Base-by-base conservation (phyloP, 2,329 filamentous ascomycete genomes). In the Endoconidiophora laricicola region DNA sequence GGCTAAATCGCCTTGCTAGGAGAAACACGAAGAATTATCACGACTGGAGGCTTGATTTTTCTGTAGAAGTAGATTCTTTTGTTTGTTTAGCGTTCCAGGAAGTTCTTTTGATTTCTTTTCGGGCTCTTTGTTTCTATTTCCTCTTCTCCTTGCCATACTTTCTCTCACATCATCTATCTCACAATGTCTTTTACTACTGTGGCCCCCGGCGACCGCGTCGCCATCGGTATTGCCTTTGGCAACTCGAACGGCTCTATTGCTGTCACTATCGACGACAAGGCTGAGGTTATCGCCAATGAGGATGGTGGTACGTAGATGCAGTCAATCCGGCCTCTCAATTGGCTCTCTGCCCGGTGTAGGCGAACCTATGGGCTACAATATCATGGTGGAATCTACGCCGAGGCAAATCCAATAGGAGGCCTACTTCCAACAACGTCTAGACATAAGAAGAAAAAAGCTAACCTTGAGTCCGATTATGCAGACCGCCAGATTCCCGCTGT, bases 201-300 rank as follows among this genome's bases (percentile, higher is more conserved):
- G 61, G 63, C 67, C 54, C 76, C 77, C 47, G 68, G 66, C 58
- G 72, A 79, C 58, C 73, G 78, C 60, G 71, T 74, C 60, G 86
- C 83, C 63, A 96, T 98, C 68, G 91, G 91, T 65, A 87, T 98
- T 63, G 84, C 88, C 58, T 95, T 96, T 73, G 91, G 91, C 69
- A 98, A 96, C 73, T 88, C 87, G 55, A 94, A 94, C 79, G 93
- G 86, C 71, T 95, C 87, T 54, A 95, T 98, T 69, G 90, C 90
- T 60, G 87, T 81, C 65, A 94, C 88, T 44, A 77, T 81, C 55
- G 90, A 96, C 62, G 90, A 93, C 67, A 94, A 93, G 73, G 82
- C 87, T 56, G 86, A 95, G 65, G 90, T 98, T 56, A 96, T 98
- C 69, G 91, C 91, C 62, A 96, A 98, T 69, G 91, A 96, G 71